Evolutionary conservation across 2,329 filamentous ascomycete species (phyloP).

Genomic region (Aspergillus sp.): DNA sequence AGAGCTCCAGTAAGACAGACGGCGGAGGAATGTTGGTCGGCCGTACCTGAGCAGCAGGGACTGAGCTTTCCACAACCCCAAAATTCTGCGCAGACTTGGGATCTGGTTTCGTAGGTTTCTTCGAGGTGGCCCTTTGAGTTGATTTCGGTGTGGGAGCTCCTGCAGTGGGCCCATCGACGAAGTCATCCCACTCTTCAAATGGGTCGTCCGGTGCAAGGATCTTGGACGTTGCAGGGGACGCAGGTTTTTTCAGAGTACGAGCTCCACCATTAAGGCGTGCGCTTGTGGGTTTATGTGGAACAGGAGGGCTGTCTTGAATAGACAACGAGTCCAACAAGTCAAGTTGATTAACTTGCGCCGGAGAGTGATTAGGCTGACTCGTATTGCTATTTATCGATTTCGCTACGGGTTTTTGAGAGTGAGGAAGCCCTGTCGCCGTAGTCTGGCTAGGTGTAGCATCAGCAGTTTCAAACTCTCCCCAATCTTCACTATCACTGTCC

Average conservation of each 20-base stretch:
- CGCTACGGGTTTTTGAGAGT: background rate
- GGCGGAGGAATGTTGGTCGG: constrained; percentile 89
- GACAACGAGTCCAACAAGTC: constrained; percentile 30
- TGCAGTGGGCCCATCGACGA: constrained; percentile 40
- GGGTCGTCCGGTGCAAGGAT: constrained; percentile 18
- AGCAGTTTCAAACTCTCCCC: constrained; percentile 46
- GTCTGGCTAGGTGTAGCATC: constrained; percentile 16
- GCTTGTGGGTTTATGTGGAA: background rate
- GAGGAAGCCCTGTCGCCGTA: background rate
- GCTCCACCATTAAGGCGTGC: constrained; percentile 1
- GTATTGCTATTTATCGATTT: background rate
- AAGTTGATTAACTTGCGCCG: constrained; percentile 12
- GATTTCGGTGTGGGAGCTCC: background rate
- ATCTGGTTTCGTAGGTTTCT: constrained; percentile 2
- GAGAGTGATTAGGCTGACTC: background rate
- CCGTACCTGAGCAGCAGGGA: constrained; percentile 43
- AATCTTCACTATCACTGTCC: constrained; percentile 38
- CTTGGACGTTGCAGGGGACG: constrained; percentile 5
- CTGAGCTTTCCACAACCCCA: constrained; percentile 6
- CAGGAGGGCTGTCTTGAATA: constrained; percentile 20
- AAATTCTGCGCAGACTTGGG: background rate
- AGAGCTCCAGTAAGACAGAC: constrained; percentile 73
- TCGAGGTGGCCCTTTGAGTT: background rate
- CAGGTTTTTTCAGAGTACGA: constrained; percentile 14
- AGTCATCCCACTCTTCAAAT: constrained; percentile 50